Evolutionary conservation across 768 basidiomycete genomes (phyloP).

Genomic region (Tulasnella sp.): DNA sequence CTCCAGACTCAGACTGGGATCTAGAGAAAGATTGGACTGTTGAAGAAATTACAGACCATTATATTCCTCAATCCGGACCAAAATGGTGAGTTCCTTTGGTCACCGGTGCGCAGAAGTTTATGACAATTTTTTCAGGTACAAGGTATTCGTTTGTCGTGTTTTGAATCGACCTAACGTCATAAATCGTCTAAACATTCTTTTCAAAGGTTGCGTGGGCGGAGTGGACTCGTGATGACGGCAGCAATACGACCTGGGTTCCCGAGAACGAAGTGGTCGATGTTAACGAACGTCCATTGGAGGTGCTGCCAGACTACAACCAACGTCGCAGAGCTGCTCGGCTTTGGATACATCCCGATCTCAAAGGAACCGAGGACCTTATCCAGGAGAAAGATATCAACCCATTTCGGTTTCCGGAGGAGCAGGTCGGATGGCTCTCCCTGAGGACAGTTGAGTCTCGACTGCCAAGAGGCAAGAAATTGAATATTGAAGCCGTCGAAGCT

Average conservation of each 20-base stretch:
- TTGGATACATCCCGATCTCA: neutral
- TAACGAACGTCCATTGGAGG: neutral
- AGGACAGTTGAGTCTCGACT: neutral
- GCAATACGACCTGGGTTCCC: neutral
- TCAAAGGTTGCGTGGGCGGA: neutral
- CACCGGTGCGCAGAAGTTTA: neutral
- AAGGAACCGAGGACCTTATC: neutral
- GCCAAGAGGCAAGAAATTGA: neutral
- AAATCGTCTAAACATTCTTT: neutral
- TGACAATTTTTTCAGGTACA: neutral
- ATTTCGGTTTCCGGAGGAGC: neutral
- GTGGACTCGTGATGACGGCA: neutral
- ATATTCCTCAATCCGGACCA: neutral
- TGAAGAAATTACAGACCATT: neutral
- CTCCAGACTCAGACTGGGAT: neutral
- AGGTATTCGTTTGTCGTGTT: neutral
- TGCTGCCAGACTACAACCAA: neutral
- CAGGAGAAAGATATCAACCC: neutral
- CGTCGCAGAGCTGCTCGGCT: neutral
- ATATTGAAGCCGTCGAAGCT: neutral
- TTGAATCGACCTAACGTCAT: neutral
- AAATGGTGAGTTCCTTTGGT: neutral
- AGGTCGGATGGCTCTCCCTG: neutral
- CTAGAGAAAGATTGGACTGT: neutral
- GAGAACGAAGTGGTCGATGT: neutral